Base-by-base conservation (phyloP, 1,284 basidiomycete species). In the Testicularia cyperi region DNA sequence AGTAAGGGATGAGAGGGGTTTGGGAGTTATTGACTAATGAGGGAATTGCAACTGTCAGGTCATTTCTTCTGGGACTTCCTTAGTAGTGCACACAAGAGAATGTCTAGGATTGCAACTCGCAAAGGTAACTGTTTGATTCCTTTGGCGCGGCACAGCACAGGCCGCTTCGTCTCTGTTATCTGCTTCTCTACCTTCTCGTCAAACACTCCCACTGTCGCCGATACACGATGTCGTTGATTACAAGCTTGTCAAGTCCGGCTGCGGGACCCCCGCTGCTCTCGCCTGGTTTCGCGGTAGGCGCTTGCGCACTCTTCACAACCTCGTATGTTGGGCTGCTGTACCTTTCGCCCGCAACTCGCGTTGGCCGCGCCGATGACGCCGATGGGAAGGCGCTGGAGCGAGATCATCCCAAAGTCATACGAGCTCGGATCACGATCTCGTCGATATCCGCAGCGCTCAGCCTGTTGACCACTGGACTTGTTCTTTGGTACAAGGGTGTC, bases 251-350 rank as follows among this genome's bases (percentile, higher is more conserved):
- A 5, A 31, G 24, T 3, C 42, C 48, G 3, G 22, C 27, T 0
- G 12, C 42, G 5, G 20, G 27, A 0, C 49, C 60, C 7, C 54
- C 60, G 6, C 19, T 54, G 4, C 42, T 63, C 13, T 49, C 44
- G 12, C 6, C 26, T 1, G 44, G 46, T 9, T 45, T 64, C 13
- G 49, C 61, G 1, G 44, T 64, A 4, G 39, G 39, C 4, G 49
- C 61, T 1, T 46, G 43, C 21, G 51, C 49, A 27, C 19, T 77
- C 21, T 75, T 80, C 46, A 79, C 80, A 0, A 51, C 75, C 10
- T 63, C 72, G 22, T 81, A 81, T 51, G 80, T 81, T 21, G 80
- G 79, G 5, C 77, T 75, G 4, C 77, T 81, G 24, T 81, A 81
- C 65, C 57, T 80, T 35, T 74, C 78, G 6, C 74, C 77, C 27